A percentile compares a stretch with the other conserved stretches of the same genome.
These are phyloP conservation scores for Camellia sinensis DNA, from an alignment of 148 eudicot genomes.

Conservation along the genomic window DNA sequence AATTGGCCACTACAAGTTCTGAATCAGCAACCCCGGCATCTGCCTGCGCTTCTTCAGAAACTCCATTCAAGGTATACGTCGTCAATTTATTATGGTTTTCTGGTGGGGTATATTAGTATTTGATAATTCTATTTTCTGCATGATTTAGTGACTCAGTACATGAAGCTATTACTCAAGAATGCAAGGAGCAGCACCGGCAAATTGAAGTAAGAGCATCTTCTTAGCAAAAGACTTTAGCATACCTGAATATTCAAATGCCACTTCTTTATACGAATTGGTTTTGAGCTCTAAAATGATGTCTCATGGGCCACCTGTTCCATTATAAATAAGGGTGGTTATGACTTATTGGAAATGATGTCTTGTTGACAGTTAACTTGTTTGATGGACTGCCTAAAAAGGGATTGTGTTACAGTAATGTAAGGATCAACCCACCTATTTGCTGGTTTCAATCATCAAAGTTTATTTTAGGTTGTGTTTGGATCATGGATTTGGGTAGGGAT, in stretches of 20 bases:
- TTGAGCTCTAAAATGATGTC: background rate
- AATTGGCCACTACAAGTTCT: slow-evolving; percentile 90
- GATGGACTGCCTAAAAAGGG: too few relatives aligned
- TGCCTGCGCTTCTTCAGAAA: slow-evolving; percentile 88
- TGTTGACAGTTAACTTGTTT: background rate
- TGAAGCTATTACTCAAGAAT: slow-evolving; percentile 79
- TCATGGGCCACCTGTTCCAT: background rate
- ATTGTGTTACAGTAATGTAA: too few relatives aligned
- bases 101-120: background rate
- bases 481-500: too few relatives aligned
- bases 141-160: slow-evolving; percentile 70
- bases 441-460: too few relatives aligned
- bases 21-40: slow-evolving; percentile 83
- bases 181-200: slow-evolving; percentile 91
- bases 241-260: background rate
- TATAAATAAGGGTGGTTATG: background rate
- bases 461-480: too few relatives aligned
- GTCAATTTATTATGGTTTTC: background rate
- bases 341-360: background rate
- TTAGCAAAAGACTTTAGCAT: background rate
- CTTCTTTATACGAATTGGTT: background rate
- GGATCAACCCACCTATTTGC: too few relatives aligned
- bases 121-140: slow-evolving; percentile 13
- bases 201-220: slow-evolving; percentile 59
- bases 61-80: slow-evolving; percentile 83